Evolutionary conservation across 306 rosid genomes (phyloP), one percentile per base, ranked within the genome.

Genomic region (Pueraria montana): DNA sequence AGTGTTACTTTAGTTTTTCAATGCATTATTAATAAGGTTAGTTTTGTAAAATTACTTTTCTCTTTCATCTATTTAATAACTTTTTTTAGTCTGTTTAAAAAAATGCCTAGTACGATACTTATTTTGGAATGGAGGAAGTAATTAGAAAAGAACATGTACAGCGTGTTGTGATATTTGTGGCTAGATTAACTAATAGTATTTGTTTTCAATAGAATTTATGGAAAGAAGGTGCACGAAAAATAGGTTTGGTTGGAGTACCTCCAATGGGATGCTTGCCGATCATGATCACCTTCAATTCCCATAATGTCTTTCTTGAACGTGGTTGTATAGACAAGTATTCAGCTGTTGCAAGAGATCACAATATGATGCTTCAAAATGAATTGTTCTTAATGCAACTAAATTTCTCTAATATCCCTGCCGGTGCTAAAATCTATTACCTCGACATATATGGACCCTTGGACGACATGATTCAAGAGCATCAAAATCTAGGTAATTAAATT

Each of bases 241-340:
- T 93, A 11, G 84, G 68, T 11, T 78, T 93, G 11, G 87, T 59
- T 12, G 97, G 97, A 63, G 79, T 90, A 10, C 91, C 96, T 76
- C 92, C 97, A 0, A 89, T 93, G 80, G 97, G 97, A 45, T 93
- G 97, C 79, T 80, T 93, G 74, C 97, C 97, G 0, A 49, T 81
- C 12, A 84, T 88, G 63, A 87, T 91, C 58, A 91, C 94, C 1
- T 12, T 89, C 0, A 74, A 81, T 24, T 85, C 96, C 46, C 3
- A 69, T 12, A 20, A 43, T 36, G 32, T 74, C 2, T 0, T 66
- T 40, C 42, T 38, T 11, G 55, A 77, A 32, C 93, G 96, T 6
- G 74, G 78, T n/a, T 93, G 97, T 52, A 5, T 90, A 0, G 97
- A 91, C n/a, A 24, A 72, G 48, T 84, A 79, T 79, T 87, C 91